Evolutionary conservation across 106 monocot genomes (phyloP).

Genomic region (Allium sativum): DNA sequence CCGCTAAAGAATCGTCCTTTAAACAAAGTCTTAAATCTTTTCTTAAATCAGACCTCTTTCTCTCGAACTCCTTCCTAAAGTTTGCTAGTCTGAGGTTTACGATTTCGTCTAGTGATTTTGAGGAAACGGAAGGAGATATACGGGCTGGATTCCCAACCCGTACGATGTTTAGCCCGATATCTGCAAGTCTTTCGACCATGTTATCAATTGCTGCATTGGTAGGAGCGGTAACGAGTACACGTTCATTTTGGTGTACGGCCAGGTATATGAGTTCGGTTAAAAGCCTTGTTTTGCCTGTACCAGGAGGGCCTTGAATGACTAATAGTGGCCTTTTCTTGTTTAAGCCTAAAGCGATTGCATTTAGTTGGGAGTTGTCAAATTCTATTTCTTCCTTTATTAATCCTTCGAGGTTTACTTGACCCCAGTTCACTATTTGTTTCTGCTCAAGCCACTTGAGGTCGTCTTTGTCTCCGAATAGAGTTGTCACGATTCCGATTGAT

Average conservation of each 20-base stretch:
- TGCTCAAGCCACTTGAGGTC: conserved; percentile 49
- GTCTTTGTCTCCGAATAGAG: conserved; percentile 82
- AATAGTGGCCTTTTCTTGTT: conserved; percentile 73
- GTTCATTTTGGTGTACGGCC: conserved; percentile 78
- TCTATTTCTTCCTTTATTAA: conserved; percentile 14
- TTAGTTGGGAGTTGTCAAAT: conserved; percentile 62
- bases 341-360: conserved; percentile 70
- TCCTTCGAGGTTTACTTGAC: conserved; percentile 26
- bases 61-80: conserved; percentile 89
- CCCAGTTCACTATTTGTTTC: conserved; percentile 51
- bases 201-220: conserved; percentile 97
- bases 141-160: conserved; percentile 90
- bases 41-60: conserved; percentile 80
- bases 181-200: conserved; percentile 83
- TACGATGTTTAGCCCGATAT: conserved; percentile 48
- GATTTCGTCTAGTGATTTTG: conserved; percentile 77
- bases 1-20: conserved; percentile 90
- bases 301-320: conserved; percentile 84
- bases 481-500: conserved; percentile 69
- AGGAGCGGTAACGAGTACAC: conserved; percentile 86
- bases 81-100: conserved; percentile 57
- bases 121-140: conserved; percentile 66
- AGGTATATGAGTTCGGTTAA: conserved; percentile 64
- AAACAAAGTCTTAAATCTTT: conserved; percentile 84
- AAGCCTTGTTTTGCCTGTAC: conserved; percentile 83